Conservation (phyloP, 2,329 filamentous ascomycete genomes). For the Tolypocladium endophyticum region DNA sequence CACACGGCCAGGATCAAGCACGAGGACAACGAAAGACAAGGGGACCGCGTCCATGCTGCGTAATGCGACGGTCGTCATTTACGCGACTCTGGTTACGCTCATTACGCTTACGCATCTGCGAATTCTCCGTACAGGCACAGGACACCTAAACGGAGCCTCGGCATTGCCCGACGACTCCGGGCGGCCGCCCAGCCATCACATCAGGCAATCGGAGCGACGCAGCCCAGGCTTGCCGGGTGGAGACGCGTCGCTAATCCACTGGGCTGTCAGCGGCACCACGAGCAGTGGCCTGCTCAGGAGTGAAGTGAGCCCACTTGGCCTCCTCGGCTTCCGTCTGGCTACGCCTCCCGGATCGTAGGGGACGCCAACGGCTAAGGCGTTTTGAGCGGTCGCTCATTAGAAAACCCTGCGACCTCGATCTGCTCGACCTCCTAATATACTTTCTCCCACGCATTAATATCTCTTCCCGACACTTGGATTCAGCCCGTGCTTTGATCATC, state of each 20-base stretch:
- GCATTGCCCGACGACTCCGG: background rate
- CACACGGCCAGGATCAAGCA: background rate
- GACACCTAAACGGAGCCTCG: background rate
- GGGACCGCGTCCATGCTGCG: background rate
- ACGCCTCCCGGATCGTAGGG: background rate
- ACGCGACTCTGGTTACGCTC: background rate
- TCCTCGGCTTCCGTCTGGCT: background rate
- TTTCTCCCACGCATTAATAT: background rate
- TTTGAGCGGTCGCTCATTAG: background rate
- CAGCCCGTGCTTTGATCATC: background rate
- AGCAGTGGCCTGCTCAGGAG: background rate
- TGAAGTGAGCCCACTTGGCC: background rate
- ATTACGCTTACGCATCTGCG: background rate
- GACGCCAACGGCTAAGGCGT: background rate
- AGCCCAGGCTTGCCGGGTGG: background rate
- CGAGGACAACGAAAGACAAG: background rate
- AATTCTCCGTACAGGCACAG: background rate
- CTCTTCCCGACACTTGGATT: background rate
- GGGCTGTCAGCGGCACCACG: background rate
- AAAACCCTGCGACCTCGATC: background rate
- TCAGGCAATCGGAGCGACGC: background rate
- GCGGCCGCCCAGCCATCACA: background rate
- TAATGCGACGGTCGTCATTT: background rate
- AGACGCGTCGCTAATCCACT: background rate
- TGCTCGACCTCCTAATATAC: background rate